Evolutionary conservation across 495 filamentous ascomycete species (phyloP).

Genomic region (Parmelia sp.): DNA sequence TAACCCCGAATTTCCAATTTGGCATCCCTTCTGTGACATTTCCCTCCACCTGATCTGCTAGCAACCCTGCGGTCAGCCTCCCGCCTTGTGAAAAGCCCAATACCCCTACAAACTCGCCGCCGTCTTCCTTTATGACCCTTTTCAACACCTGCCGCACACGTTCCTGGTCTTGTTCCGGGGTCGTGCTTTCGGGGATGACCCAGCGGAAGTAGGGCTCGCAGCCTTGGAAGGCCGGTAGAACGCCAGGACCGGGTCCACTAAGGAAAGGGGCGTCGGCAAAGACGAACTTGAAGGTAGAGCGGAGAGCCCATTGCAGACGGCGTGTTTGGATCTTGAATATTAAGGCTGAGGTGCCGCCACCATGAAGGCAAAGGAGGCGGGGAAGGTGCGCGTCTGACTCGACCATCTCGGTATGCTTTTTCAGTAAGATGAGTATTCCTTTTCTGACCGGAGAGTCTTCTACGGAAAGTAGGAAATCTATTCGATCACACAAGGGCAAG

Average conservation of each 20-base stretch:
- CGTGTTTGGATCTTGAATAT: slow-evolving; percentile 25
- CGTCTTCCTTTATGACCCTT: slow-evolving; percentile 13
- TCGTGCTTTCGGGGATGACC: slow-evolving; percentile 15
- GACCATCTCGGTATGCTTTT: neutral
- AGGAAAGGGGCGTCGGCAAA: slow-evolving; percentile 32
- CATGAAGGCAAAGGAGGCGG: slow-evolving; percentile 26
- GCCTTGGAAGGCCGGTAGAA: slow-evolving; percentile 34
- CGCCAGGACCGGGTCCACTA: slow-evolving; percentile 31
- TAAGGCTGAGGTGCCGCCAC: slow-evolving; percentile 25
- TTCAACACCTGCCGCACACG: slow-evolving; percentile 7
- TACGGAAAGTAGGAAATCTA: neutral
- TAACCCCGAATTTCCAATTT: slow-evolving; percentile 22
- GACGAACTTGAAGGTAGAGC: slow-evolving; percentile 29
- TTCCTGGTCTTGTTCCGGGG: slow-evolving; percentile 11
- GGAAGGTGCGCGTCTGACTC: slow-evolving; percentile 18
- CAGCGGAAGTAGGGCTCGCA: slow-evolving; percentile 32
- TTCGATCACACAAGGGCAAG: neutral
- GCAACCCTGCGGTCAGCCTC: slow-evolving; percentile 27
- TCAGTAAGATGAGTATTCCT: neutral
- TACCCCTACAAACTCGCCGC: slow-evolving; percentile 28
- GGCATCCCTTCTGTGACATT: slow-evolving; percentile 14
- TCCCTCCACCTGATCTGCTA: slow-evolving; percentile 23
- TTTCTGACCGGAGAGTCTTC: neutral
- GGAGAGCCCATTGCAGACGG: slow-evolving; percentile 21
- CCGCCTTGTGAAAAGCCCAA: slow-evolving; percentile 33